Base-by-base conservation (phyloP, 257 asterid genomes). In the Solanum arcanum region DNA sequence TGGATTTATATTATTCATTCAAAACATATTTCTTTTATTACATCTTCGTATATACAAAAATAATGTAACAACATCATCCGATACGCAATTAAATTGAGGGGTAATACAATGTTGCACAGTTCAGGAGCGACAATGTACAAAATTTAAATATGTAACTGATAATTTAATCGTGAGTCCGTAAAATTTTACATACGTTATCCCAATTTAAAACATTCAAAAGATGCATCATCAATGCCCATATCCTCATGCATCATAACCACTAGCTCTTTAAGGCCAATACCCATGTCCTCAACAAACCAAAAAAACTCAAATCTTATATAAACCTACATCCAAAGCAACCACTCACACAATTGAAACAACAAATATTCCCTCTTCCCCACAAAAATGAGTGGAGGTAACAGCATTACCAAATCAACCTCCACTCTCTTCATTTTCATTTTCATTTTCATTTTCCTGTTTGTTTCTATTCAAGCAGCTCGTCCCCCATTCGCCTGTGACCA, bases 401-500 rank as follows among this genome's bases (percentile, higher is more conserved):
- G 60, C 68, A 10, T 18, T 14, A 6, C 1, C 44, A 80, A 80
- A 52, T 41, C 68, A 52, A 62, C 68, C 68, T 80, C 68, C 68
- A 80, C 68, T 80, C 68, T 80, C 3, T 70, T 29, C 83, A 35
- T 69, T 12, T 69, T 85, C 83, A 35, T 68, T 12, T 69, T 85
- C 7, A 8, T 25, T 47, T 46, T 13, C 56, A 6, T 47, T 39
- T n/a, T 68, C 35, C 18, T 86, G 13, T 37, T 85, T 52, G 59
- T 23, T 13, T 75, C 83, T 52, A 81, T 85, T 47, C 83, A 70
- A 27, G 42, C 86, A 49, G 87, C 89, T 44, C 91, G 94, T 69
- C 91, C 91, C n/a, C 92, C 98, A 3, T 94, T 94, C 87, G 98
- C 98, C 70, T 96, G 98, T 85, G 94, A 92, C 87, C 91, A 92